A percentile compares a stretch with the other conserved stretches of the same genome.
Evolutionary conservation across 371 early-diverging fungal species (phyloP).

Genomic region (Rhizopus microsporus): DNA sequence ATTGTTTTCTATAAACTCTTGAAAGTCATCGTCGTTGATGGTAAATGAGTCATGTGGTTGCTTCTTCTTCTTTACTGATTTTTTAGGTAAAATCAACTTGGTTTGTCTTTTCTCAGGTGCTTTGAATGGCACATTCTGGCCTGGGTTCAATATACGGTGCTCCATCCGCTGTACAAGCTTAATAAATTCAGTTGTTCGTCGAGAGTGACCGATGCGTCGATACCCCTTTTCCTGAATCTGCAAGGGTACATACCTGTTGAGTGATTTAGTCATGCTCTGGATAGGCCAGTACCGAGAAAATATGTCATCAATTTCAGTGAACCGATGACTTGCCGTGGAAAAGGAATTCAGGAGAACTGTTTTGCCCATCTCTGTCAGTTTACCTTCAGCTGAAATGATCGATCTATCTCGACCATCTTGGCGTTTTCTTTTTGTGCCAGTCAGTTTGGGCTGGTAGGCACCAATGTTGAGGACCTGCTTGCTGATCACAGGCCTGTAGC

Average conservation of each 20-base stretch:
- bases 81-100: conserved; percentile 8
- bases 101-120: conserved; percentile 1
- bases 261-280: not conserved
- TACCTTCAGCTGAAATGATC: conserved; percentile 2
- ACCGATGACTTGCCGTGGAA: not conserved
- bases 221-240: conserved; percentile 12
- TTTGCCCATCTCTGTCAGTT: not conserved
- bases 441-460: conserved; percentile 13
- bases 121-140: conserved; percentile 1
- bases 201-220: conserved; percentile 28
- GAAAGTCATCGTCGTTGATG: conserved; percentile 9
- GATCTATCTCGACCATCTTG: not conserved
- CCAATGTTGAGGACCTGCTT: conserved; percentile 32
- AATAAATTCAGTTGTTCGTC: conserved; percentile 28
- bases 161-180: conserved; percentile 30
- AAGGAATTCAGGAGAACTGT: not conserved
- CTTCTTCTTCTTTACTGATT: not conserved
- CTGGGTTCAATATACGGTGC: conserved; percentile 31
- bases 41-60: not conserved
- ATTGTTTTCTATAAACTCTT: conserved; percentile 8
- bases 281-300: conserved; percentile 26
- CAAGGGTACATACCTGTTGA: conserved; percentile 22
- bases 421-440: conserved; percentile 3
- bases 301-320: conserved; percentile 15
- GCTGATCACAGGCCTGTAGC: conserved; percentile 48